Base-by-base conservation (phyloP, 2,329 filamentous ascomycete species). In the Coniella lustricola region DNA sequence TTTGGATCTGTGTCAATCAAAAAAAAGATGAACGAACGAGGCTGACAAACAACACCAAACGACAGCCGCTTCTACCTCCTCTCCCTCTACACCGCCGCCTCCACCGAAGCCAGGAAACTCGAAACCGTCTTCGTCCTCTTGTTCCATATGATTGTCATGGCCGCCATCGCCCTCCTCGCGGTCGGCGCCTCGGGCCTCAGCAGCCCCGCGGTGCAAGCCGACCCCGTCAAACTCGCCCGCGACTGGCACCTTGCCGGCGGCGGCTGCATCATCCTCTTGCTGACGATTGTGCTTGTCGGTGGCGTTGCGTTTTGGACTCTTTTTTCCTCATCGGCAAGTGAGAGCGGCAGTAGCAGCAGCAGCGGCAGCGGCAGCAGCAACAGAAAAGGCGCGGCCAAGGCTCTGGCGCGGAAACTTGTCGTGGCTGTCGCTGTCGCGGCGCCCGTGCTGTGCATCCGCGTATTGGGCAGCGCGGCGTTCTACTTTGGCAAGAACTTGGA, bases 81-180 rank as follows among this genome's bases (percentile, higher is more conserved):
- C n/a, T 33, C 46, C 13, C 20, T 32, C 14, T 10, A 22, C 29
- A 32, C 14, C 14, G 7, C 33, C 33, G 7, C 33, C 7, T 35
- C 29, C 20, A 17, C 22, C 25, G 14, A 38, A n/a, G 35, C 33
- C 25, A 33, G 16, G 10, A 48, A 44, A n/a, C 7, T 38, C 13
- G 46, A 48, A 14, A 25, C 31, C 4, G 18, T 53, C 25, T 54
- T 47, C 16, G 29, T 57, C 32, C 29, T 59, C 17, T 17, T 55
- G 17, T 58, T 59, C 35, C 60, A 62, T 39, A 22, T 59, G 9
- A 20, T 60, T 20, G 55, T 60, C 18, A 44, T 51, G 14, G 50
- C 54, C 16, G 57, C 57, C 29, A 49, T 62, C 17, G 59, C 56
- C 16, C 53, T 60, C 10, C 51, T 59, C 18, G 60, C 56, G 16